Conservation (phyloP, 768 basidiomycete species). For the Favolaschia claudopus region DNA sequence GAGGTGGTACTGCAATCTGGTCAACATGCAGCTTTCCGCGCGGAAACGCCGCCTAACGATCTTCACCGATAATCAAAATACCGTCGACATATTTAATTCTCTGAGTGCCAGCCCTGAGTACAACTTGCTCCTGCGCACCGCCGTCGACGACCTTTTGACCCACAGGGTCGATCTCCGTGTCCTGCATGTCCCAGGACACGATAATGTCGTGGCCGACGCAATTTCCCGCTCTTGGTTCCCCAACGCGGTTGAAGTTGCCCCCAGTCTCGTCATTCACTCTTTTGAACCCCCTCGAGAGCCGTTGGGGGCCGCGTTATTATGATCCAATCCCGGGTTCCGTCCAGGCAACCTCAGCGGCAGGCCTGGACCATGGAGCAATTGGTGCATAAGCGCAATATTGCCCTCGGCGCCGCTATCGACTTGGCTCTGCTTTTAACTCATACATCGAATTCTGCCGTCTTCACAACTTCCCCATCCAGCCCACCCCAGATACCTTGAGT, state of each 20-base stretch:
- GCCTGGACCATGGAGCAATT: no score
- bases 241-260: background rate
- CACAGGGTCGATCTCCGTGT: background rate
- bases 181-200: background rate
- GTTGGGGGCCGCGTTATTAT: slow-evolving; percentile 23
- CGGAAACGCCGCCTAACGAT: slow-evolving; percentile 29
- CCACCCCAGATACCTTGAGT: slow-evolving; percentile 40
- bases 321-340: no score
- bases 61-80: slow-evolving; percentile 38
- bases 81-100: slow-evolving; percentile 37
- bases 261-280: background rate
- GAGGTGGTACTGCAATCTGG: background rate
- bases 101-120: slow-evolving; percentile 30
- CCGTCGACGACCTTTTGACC: slow-evolving; percentile 29
- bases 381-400: no score
- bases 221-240: background rate
- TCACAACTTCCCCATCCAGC: slow-evolving; percentile 35
- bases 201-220: background rate
- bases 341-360: slow-evolving; percentile 34
- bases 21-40: background rate
- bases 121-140: slow-evolving; percentile 33
- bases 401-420: no score
- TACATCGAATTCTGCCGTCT: slow-evolving; percentile 35
- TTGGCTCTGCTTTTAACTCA: slow-evolving; percentile 38
- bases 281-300: background rate